phyloP scores from a whole-genome alignment of 1,284 basidiomycete genomes.

The Wallemia mellicola region DNA sequence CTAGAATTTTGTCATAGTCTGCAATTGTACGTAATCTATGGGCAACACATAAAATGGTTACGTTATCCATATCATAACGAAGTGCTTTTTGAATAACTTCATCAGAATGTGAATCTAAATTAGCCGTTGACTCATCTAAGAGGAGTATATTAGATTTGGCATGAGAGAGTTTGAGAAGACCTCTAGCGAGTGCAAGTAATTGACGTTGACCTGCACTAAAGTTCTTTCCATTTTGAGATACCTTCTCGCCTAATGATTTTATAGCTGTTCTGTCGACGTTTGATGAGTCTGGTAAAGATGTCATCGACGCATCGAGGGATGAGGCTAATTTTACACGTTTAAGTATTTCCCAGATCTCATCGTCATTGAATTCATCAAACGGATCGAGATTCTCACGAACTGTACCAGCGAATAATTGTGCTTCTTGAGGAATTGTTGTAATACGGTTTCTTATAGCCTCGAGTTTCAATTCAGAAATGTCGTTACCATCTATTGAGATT shows the following conservation, averaged over 20 bases:
- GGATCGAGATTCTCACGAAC: constrained; percentile 21
- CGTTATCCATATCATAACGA: constrained; percentile 15
- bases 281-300: neutral
- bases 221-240: constrained; percentile 17
- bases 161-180: constrained; percentile 18
- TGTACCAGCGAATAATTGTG: constrained; percentile 18
- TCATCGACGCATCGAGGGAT: constrained; percentile 1
- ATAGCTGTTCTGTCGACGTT: constrained; percentile 12
- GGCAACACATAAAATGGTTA: constrained; percentile 19
- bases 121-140: constrained; percentile 24
- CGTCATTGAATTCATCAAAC: constrained; percentile 19
- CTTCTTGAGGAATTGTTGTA: constrained; percentile 23
- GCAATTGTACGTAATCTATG: constrained; percentile 18
- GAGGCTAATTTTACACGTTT: constrained; percentile 19
- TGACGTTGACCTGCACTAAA: constrained; percentile 17
- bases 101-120: constrained; percentile 19
- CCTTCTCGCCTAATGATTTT: constrained; percentile 19
- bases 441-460: constrained; percentile 20
- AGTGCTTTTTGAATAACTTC: constrained; percentile 19
- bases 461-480: constrained; percentile 20
- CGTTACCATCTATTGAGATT: constrained; percentile 19
- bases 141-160: constrained; percentile 20
- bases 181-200: constrained; percentile 3
- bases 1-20: constrained; percentile 19
- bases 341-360: constrained; percentile 22